Evolutionary conservation across 148 eudicot genomes (phyloP), one percentile per base, ranked within the genome.

Genomic region (Nyssa sinensis): DNA sequence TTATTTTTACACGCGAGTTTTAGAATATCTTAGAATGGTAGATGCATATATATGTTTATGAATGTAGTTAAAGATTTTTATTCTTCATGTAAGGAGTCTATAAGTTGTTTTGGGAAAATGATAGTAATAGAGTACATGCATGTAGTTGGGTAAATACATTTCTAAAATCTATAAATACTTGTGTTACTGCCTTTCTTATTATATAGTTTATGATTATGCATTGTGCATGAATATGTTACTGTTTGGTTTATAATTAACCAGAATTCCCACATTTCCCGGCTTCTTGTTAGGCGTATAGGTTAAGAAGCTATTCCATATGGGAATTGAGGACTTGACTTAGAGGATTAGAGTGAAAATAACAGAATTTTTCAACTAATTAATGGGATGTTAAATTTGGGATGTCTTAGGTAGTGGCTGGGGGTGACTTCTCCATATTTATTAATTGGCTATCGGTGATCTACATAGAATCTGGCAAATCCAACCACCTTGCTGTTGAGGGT

Each of bases 401-500:
- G 51, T 39, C 44, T 39, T 39, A 39, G n/a, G n/a, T n/a, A n/a
- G 44, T 39, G 44, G 3, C 11, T 3, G 3, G 44, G 44, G 11
- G 44, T 44, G 51, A n/a, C 19, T 44, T 44, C 51, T 44, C 16
- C 16, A n/a, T n/a, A n/a, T n/a, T n/a, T n/a, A n/a, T n/a, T n/a
- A n/a, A 12, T 39, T 39, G 44, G 44, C 44, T 6, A 19, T 68
- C 49, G 69, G 62, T 72, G 10, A 31, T 67, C n/a, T 62, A 24
- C 73, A 78, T 65, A 90, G 92, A 86, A 86, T 77, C 63, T 92
- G 89, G 98, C 97, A 34, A 95, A 95, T 80, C 98, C 98, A 69
- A 95, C 98, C 16, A 97, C 98, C 44, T 84, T 95, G 81, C 86
- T 95, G 14, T 77, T 92, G 82, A 95, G 98, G 78, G 66, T 93